Conservation (phyloP, 257 asterid species). For the Rhazya stricta region DNA sequence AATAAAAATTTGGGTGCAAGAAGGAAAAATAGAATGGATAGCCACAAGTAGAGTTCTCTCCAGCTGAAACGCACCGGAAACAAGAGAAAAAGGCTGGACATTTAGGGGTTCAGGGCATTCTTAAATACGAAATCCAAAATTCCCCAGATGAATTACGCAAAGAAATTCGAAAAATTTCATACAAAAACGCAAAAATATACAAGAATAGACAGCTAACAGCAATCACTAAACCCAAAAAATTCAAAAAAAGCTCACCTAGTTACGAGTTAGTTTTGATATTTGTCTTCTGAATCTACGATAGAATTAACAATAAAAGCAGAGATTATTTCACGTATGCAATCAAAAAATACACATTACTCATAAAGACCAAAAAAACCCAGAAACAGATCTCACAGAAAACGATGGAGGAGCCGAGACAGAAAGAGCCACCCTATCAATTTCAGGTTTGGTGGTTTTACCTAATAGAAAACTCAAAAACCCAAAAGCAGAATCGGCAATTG, state of each 20-base stretch:
- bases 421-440: neutral
- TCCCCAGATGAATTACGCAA: neutral
- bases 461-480: neutral
- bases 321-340: neutral
- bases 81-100: neutral
- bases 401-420: neutral
- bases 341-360: neutral
- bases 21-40: too few species aligned
- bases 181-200: too few species aligned
- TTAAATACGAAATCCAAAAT: neutral
- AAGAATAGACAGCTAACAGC: too few species aligned
- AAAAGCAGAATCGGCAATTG: neutral
- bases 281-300: neutral
- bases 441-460: slow-evolving; percentile 5
- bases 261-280: neutral
- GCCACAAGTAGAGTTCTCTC: too few species aligned
- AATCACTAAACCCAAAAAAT: neutral
- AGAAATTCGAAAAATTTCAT: neutral
- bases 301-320: neutral
- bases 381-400: neutral
- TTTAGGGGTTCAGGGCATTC: neutral
- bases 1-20: too few species aligned
- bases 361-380: neutral
- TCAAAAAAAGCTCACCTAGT: neutral
- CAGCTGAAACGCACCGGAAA: neutral